These are phyloP conservation scores for Gelatoporia subvermispora DNA, from an alignment of 768 basidiomycete genomes.

Conservation along the genomic window DNA sequence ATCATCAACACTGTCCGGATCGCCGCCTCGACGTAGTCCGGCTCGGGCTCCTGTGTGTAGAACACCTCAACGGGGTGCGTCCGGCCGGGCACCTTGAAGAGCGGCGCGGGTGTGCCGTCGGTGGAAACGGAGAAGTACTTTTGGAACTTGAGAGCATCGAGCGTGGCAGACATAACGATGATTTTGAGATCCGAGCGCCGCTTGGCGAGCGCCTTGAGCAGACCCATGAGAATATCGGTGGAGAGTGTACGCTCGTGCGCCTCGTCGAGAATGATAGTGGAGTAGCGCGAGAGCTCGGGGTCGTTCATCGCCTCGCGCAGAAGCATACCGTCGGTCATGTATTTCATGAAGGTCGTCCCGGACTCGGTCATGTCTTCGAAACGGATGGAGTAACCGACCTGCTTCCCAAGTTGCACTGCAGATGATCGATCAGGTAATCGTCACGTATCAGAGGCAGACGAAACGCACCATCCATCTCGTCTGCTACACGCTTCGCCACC, in stretches of 20 bases:
- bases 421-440: slow-evolving; percentile 5
- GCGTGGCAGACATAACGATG: slow-evolving; percentile 97
- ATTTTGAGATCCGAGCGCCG: slow-evolving; percentile 88
- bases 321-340: slow-evolving; percentile 99
- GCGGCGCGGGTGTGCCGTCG: slow-evolving; percentile 15
- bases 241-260: slow-evolving; percentile 97
- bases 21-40: slow-evolving; percentile 95
- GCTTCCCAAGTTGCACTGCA: slow-evolving; percentile 83
- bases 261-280: slow-evolving; percentile 97
- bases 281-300: slow-evolving; percentile 81
- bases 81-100: slow-evolving; percentile 26
- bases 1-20: slow-evolving; percentile 97
- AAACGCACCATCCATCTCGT: slow-evolving; percentile 93
- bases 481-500: slow-evolving; percentile 96
- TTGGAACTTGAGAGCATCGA: slow-evolving; percentile 95
- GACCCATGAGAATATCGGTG: slow-evolving; percentile 97
- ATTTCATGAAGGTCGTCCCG: slow-evolving; percentile 92
- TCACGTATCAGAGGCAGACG: background rate
- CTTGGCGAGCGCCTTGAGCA: slow-evolving; percentile 81
- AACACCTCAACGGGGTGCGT: slow-evolving; percentile 94
- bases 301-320: slow-evolving; percentile 99
- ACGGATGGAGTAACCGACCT: slow-evolving; percentile 97
- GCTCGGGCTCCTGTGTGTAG: slow-evolving; percentile 88
- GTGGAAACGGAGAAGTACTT: slow-evolving; percentile 67
- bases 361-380: slow-evolving; percentile 95